Evolutionary conservation across 768 basidiomycete genomes (phyloP), one percentile per base, ranked within the genome.

Genomic region (Coprinopsis strossmayeri): DNA sequence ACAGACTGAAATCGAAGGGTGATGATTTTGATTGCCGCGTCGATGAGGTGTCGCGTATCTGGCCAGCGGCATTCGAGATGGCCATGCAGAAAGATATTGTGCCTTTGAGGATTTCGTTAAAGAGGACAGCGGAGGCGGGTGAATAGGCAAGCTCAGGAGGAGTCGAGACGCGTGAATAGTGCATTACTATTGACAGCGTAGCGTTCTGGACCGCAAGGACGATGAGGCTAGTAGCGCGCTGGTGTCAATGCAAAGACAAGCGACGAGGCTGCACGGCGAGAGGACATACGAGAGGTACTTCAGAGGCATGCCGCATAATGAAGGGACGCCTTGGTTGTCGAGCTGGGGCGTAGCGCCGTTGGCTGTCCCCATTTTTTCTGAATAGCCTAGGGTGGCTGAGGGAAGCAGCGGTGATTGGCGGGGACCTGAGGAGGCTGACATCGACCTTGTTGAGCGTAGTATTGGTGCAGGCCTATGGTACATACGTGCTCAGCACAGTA

Each of bases 161-260:
- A 0, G 79, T 87, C 2, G 89, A 87, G 50, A 92, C 85, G 51
- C 96, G 82, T n/a, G 96, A 97, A 67, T 97, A 91, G 72, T 97
- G 93, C 90, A 99, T 95, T 55, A 98, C 90, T 61, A 99, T 92
- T 46, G 93, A 93, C 42, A 99, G 72, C 9, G 90, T 82, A 25
- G 91, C 91, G 68, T 98, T 98, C 71, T 99, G 95, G 2, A 95
- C 84, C 3, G 91, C 91, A 43, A 94, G 79, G 15, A 88, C 90
- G 54, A 92, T 79, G 50, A 91, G 74, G 12, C 87, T 87, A n/a
- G n/a, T 32, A 32, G 30, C 30, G 15, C 9, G 15, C 30, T 32
- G 30, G 30, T 7, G 30, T 7, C 9, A 15, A 46, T 49, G 21
- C 51, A 21, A 18, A 35, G 9, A 15, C 7, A 34, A 40, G 32